Base-by-base conservation (phyloP, 2,329 filamentous ascomycete species). In the Fusarium bulbicola region DNA sequence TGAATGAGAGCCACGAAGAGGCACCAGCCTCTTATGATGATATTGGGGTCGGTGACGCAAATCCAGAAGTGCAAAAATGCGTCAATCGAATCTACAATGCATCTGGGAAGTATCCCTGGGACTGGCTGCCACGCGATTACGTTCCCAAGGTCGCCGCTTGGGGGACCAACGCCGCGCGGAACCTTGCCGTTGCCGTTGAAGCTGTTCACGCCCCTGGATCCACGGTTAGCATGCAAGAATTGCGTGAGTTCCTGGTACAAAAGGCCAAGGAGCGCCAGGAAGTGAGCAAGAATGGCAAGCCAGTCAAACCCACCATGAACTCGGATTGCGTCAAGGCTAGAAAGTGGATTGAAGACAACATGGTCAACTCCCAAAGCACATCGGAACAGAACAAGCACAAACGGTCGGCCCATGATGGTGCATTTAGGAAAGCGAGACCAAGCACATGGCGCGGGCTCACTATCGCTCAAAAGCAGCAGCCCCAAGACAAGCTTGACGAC, bases 81-180 rank as follows among this genome's bases (percentile, higher is more conserved):
- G 28, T 39, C 13, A 28, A 14, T n/a, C 30, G 24, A 6, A 50
- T 34, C 20, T 10, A 37, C 5, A 8, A 43, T 18, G 57, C 39
- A n/a, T 37, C 39, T 14, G 37, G 57, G 4, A 28, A 13, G 6
- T 59, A 63, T 54, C 63, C 61, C 21, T 59, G 43, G 50, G 61
- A 66, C 24, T 66, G 37, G 63, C 32, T 66, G 11, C 63, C 61
- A 5, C 20, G 13, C 6, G 21, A 66, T 18, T 66, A 50, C n/a
- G 15, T 32, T 7, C 63, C 50, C 7, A 49, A 20, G 12, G 20
- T 46, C 24, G 11, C 46, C 5, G 13, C 49, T 20, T 66, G 62
- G 45, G 40, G 21, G 2, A 12, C 11, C 16, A 36, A 26, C 16
- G 26, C 39, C 15, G 39, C 40, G 8, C 4, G 14, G n/a, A 46